phyloP scores from a whole-genome alignment of 345 rosid genomes.

The Crucihimalaya himalaica region DNA sequence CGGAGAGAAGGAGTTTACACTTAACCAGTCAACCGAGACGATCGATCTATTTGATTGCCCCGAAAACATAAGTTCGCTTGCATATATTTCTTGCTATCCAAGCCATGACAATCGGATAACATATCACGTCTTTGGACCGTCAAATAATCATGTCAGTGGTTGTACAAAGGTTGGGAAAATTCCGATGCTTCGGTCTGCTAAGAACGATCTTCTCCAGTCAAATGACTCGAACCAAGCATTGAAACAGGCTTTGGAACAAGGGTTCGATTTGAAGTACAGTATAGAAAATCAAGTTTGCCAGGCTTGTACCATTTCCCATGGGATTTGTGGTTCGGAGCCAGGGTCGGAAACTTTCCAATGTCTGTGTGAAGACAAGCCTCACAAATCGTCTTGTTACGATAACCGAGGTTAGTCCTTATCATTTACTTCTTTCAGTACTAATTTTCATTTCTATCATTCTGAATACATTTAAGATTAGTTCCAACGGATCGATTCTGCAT shows the following conservation, averaged over 20 bases:
- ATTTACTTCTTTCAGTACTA: not conserved
- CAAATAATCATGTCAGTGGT: rapidly evolving
- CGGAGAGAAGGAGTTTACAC: not conserved
- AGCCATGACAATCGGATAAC: rapidly evolving
- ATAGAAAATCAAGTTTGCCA: not conserved
- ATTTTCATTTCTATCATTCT: not conserved
- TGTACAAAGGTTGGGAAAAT: slow-evolving; percentile 9
- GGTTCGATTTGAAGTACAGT: slow-evolving; percentile 29
- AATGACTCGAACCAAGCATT: not conserved
- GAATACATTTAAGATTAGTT: not conserved
- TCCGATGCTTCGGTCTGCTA: slow-evolving; percentile 9
- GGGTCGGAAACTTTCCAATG: slow-evolving; percentile 36
- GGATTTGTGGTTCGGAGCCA: slow-evolving; percentile 50
- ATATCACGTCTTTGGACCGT: not conserved
- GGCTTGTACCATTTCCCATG: slow-evolving; percentile 31
- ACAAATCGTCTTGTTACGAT: not conserved
- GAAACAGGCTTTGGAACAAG: not conserved
- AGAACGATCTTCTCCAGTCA: not conserved
- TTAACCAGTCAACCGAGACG: not conserved
- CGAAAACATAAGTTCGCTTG: not conserved
- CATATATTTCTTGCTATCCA: not conserved
- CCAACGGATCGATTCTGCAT: not conserved
- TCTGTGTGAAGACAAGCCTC: slow-evolving; percentile 37
- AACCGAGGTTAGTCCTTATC: slow-evolving; percentile 21
- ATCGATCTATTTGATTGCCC: slow-evolving; percentile 37